These are phyloP conservation scores for Dioscorea cayenensis DNA, from an alignment of 116 monocot species.

Conservation along the genomic window DNA sequence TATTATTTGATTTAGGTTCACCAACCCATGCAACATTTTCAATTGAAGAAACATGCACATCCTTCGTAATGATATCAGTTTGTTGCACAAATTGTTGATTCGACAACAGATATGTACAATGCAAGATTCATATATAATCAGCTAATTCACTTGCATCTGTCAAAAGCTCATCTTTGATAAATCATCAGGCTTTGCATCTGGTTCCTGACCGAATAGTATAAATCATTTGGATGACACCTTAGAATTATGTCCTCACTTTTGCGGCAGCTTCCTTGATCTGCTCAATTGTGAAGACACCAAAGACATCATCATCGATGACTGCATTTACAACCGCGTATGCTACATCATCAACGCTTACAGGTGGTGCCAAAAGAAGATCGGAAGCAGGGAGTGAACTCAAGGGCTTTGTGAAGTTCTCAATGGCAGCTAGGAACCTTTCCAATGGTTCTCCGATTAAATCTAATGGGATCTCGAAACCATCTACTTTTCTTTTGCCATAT, in stretches of 20 bases:
- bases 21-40: too few species aligned
- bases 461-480: conserved; percentile 83
- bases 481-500: conserved; percentile 83
- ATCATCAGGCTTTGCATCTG: not conserved
- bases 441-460: conserved; percentile 74
- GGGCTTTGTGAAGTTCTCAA: conserved; percentile 59
- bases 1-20: too few species aligned
- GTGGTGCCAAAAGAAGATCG: conserved; percentile 80
- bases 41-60: too few species aligned
- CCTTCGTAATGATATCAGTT: too few species aligned
- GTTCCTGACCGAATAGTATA: not conserved
- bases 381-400: conserved; percentile 70
- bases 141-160: too few species aligned
- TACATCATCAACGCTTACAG: conserved; percentile 89
- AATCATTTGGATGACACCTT: not conserved
- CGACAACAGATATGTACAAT: too few species aligned
- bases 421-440: conserved; percentile 57
- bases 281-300: conserved; percentile 89
- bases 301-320: conserved; percentile 65
- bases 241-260: conserved; percentile 29
- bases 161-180: too few species aligned
- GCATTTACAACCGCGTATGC: conserved; percentile 69
- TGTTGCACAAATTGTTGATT: too few species aligned
- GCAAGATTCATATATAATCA: too few species aligned
- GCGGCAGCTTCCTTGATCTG: conserved; percentile 96